These are phyloP conservation scores for Oryza australiensis DNA, from an alignment of 176 grass and related monocot species.

Conservation along the genomic window DNA sequence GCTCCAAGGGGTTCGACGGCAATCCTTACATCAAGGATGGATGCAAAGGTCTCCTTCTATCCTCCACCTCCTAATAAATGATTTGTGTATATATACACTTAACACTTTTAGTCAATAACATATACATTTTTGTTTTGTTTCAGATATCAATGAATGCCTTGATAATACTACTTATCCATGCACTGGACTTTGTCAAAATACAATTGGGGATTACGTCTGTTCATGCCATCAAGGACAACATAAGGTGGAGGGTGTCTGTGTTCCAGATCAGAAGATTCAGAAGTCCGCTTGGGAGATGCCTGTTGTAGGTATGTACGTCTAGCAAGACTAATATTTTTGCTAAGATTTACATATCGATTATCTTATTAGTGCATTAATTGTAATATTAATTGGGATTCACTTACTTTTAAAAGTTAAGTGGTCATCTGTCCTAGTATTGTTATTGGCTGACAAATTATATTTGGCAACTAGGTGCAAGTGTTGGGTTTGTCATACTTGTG, in stretches of 20 bases:
- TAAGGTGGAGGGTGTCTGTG: background rate
- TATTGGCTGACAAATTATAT: background rate
- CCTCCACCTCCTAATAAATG: background rate
- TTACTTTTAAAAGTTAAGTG: too few species aligned
- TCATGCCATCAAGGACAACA: background rate
- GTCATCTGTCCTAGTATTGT: too few species aligned
- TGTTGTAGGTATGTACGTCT: background rate
- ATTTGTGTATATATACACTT: too few species aligned
- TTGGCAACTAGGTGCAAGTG: background rate
- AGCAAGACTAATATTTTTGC: background rate
- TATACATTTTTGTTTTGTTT: background rate
- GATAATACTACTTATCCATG: background rate
- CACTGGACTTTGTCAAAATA: background rate
- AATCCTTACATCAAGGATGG: slow-evolving; percentile 34
- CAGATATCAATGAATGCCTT: slow-evolving; percentile 9
- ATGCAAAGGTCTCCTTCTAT: slow-evolving; percentile 26
- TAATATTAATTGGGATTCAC: too few species aligned
- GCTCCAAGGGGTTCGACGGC: slow-evolving; percentile 5
- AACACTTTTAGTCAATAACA: background rate
- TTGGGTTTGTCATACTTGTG: background rate
- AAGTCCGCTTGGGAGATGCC: background rate
- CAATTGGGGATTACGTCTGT: background rate
- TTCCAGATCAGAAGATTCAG: background rate
- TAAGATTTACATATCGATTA: background rate
- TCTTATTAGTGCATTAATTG: background rate